These are phyloP conservation scores for Areca catechu DNA, from an alignment of 176 grass and related monocot genomes.

Conservation along the genomic window DNA sequence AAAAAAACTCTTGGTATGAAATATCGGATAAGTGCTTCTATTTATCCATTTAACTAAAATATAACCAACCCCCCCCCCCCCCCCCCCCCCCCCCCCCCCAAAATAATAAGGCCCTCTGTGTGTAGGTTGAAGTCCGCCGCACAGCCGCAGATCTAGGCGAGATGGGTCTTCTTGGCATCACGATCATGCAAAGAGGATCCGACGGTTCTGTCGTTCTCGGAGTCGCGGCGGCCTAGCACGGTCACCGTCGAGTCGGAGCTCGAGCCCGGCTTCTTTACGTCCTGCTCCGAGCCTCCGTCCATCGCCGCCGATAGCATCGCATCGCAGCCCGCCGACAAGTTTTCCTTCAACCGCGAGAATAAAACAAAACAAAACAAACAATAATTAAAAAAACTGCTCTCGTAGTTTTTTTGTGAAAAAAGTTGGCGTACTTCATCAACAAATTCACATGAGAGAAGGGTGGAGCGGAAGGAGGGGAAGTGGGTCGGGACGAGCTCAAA, in stretches of 20 bases:
- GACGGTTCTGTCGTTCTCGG: neutral
- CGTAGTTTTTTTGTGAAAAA: no score
- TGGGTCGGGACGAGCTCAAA: conserved; percentile 47
- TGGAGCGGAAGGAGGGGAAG: conserved; percentile 43
- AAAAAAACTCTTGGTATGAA: no score
- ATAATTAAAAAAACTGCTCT: no score
- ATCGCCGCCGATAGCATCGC: neutral
- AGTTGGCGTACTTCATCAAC: conserved; percentile 57
- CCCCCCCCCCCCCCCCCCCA: no score
- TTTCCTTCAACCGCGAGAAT: neutral
- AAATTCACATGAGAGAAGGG: conserved; percentile 46
- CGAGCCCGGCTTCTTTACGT: neutral
- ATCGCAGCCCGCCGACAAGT: neutral
- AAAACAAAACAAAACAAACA: no score
- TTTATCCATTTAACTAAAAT: no score
- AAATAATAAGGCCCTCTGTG: no score
- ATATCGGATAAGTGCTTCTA: no score
- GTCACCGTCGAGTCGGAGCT: neutral
- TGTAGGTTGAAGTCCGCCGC: no score
- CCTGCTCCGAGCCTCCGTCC: neutral
- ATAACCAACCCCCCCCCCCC: no score
- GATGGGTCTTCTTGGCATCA: neutral
- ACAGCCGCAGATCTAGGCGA: neutral
- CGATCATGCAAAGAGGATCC: neutral
- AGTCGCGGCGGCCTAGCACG: neutral